Conservation (phyloP, 2,329 filamentous ascomycete species). For the Curvularia hawaiiensis region DNA sequence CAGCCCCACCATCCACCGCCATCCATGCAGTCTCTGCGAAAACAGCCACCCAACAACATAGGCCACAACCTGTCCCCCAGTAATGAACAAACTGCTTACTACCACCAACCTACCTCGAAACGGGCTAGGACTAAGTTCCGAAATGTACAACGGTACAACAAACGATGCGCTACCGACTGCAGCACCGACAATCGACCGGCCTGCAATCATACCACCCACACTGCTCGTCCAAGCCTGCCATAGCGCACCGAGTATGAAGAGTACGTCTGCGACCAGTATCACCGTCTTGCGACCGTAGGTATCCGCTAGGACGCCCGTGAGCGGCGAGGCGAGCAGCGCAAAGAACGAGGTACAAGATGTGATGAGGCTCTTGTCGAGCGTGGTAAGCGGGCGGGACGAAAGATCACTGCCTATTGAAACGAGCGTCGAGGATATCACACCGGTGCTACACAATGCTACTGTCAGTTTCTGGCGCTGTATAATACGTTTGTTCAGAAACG, state of each 20-base stretch:
- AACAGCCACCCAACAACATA: constrained; percentile 84
- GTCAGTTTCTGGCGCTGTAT: neutral
- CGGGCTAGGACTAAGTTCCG: constrained; percentile 78
- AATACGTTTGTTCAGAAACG: constrained; percentile 7
- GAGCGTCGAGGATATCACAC: constrained; percentile 65
- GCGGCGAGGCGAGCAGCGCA: constrained; percentile 61
- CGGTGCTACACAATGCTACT: constrained; percentile 52
- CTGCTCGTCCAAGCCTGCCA: constrained; percentile 65
- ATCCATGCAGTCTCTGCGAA: constrained; percentile 62
- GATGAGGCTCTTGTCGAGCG: constrained; percentile 63
- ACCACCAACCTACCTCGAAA: constrained; percentile 82
- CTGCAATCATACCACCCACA: constrained; percentile 69
- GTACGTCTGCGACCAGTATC: constrained; percentile 67
- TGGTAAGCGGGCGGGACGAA: constrained; percentile 55
- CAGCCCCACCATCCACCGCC: constrained; percentile 91
- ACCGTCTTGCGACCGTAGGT: constrained; percentile 79
- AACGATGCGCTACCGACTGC: constrained; percentile 79
- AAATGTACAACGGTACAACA: constrained; percentile 78
- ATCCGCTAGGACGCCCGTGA: constrained; percentile 68
- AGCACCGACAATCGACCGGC: constrained; percentile 71
- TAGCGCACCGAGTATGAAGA: constrained; percentile 72
- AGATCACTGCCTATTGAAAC: constrained; percentile 61
- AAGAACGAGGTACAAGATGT: constrained; percentile 63
- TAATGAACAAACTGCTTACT: constrained; percentile 81
- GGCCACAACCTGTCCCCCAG: constrained; percentile 84